Base-by-base conservation (phyloP, 192 early-diverging fungal genomes). In the Coemansia sp. region DNA sequence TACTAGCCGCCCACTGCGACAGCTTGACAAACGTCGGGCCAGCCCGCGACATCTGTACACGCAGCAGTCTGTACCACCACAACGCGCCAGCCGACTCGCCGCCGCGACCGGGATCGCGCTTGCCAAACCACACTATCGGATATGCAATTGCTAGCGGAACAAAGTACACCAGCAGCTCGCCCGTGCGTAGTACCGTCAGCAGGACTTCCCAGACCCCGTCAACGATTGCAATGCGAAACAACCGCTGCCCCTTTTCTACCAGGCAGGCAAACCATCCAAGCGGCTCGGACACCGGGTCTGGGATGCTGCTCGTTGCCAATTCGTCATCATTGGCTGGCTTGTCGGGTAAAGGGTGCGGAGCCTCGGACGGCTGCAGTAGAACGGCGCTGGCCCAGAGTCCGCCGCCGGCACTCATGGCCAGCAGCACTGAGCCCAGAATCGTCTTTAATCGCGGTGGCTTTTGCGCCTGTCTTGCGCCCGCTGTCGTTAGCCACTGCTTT, bases 21-120 rank as follows among this genome's bases (percentile, higher is more conserved):
- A 96, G 60, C 81, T 98, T 98, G 52, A 95, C 92, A 73, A 96
- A 98, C 8, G 96, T 92, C 8, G 96, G 94, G 1, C 96, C 96
- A 9, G 91, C 91, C 17, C 69, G 41, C 46, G 93, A 90, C 83
- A 95, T 88, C 44, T 86, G 84, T 43, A 47, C 78, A 35, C 93
- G 84, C 15, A 96, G 48, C 12, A 90, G 73, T 23, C 77, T 60
- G 64, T 94, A 89, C 92, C 94, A 98, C 90, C 88, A 93, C 2
- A 95, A 46, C 2, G 81, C 63, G 14, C 85, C 84, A 5, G 78
- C 49, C 7, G 72, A 70, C 40, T 87, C 87, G 46, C 74, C 55
- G 30, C 75, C 56, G 6, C 71, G 43, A 19, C 84, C 67, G 20
- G 64, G 53, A n/a, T 58, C 39, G 17, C 65, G 45, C 28, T 46